Conservation (phyloP, 2,329 filamentous ascomycete species). For the Fusarium haematococcum region DNA sequence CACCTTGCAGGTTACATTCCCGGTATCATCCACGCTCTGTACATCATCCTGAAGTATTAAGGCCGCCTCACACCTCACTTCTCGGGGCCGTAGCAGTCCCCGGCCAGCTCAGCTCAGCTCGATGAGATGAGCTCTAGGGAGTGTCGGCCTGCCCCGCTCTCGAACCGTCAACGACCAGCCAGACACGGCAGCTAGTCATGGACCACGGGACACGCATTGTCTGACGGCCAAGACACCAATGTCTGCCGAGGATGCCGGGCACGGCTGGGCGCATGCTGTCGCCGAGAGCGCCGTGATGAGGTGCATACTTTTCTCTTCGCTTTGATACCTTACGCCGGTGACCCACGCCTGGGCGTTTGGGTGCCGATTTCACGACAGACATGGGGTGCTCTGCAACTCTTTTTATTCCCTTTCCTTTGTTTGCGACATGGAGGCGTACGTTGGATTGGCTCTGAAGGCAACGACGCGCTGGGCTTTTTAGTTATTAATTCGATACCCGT, state of each 20-base stretch:
- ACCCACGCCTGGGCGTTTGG: conserved; percentile 27
- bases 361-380: conserved; percentile 37
- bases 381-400: conserved; percentile 18
- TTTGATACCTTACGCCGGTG: conserved; percentile 35
- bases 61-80: conserved; percentile 20
- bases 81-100: conserved; percentile 24
- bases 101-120: conserved; percentile 6
- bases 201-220: conserved; percentile 20
- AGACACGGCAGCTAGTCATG: conserved; percentile 21
- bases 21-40: conserved; percentile 92
- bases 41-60: conserved; percentile 93
- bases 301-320: conserved; percentile 20
- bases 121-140: conserved; percentile 12
- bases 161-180: conserved; percentile 16
- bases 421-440: conserved; percentile 36
- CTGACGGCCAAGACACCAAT: conserved; percentile 35
- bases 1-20: conserved; percentile 68
- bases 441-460: conserved; percentile 43
- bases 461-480: conserved; percentile 44
- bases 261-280: conserved; percentile 18
- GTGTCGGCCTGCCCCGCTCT: conserved; percentile 25
- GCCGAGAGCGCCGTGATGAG: conserved; percentile 19
- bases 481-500: conserved; percentile 47
- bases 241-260: conserved; percentile 28
- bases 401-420: conserved; percentile 31